phyloP scores from a whole-genome alignment of 1,284 basidiomycete genomes.

The Cryptococcus amylolentus region DNA sequence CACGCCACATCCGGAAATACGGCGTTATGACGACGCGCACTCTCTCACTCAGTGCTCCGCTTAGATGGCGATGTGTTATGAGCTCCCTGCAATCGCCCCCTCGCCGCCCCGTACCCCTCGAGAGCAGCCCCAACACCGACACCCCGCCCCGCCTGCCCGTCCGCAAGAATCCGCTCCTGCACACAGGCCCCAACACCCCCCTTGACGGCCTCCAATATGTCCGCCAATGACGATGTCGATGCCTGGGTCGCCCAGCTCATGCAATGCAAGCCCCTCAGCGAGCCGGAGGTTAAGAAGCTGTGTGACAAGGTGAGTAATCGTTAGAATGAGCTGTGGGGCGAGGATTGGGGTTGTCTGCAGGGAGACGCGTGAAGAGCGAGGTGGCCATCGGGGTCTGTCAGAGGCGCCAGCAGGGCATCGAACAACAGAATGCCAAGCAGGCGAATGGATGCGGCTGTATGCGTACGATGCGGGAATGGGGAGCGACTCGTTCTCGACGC shows the following conservation, averaged over 20 bases:
- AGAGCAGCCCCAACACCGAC: too few species aligned
- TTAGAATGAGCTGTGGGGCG: neutral
- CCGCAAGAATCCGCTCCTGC: neutral
- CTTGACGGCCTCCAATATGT: conserved; percentile 18
- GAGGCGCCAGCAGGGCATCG: too few species aligned
- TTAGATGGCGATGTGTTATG: too few species aligned
- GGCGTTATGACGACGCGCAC: too few species aligned
- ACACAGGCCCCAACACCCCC: neutral
- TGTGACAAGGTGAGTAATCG: conserved; percentile 85
- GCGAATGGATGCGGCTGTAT: neutral
- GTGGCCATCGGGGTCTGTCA: neutral
- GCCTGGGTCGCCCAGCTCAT: conserved; percentile 95
- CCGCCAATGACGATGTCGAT: conserved; percentile 55
- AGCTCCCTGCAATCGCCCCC: too few species aligned
- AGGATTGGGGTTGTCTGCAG: neutral
- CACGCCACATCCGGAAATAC: too few species aligned
- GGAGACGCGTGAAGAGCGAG: neutral
- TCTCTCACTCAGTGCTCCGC: too few species aligned
- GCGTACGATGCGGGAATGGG: neutral
- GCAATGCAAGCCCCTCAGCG: conserved; percentile 96
- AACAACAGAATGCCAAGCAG: neutral
- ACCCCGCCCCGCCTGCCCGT: neutral
- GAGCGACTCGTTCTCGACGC: too few species aligned
- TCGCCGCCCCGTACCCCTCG: too few species aligned
- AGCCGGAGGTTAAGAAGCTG: conserved; percentile 93